A percentile compares a stretch with the other conserved stretches of the same genome.
Conservation (phyloP, 768 basidiomycete species). For the Leucocoprinus sp. region DNA sequence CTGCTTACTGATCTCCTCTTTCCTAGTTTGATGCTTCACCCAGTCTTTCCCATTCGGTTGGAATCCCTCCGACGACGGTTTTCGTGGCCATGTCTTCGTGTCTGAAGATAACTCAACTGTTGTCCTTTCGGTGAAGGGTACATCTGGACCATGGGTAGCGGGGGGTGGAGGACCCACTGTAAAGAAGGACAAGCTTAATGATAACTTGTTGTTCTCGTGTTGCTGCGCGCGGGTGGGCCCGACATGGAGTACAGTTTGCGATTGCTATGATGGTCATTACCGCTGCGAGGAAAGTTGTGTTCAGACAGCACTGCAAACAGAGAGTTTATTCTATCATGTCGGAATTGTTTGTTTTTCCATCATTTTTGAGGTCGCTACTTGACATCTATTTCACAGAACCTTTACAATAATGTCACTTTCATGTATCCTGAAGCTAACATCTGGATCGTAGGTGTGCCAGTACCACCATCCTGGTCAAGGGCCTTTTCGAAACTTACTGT, state of each 20-base stretch:
- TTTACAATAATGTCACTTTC: conserved; percentile 87
- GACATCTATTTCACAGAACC: conserved; percentile 41
- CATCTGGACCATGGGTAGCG: conserved; percentile 63
- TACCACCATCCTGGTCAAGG: not conserved
- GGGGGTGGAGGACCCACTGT: conserved; percentile 75
- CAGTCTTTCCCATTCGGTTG: conserved; percentile 79
- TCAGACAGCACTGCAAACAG: conserved; percentile 66
- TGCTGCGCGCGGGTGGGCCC: conserved; percentile 95
- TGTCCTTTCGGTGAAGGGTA: conserved; percentile 88
- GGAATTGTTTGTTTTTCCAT: conserved; percentile 54
- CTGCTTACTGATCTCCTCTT: not conserved
- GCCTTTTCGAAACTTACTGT: not conserved
- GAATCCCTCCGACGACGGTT: conserved; percentile 82
- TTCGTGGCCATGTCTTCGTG: conserved; percentile 90
- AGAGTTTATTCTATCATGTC: conserved; percentile 82
- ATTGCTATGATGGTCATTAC: conserved; percentile 67
- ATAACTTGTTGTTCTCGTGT: conserved; percentile 93
- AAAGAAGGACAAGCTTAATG: conserved; percentile 88
- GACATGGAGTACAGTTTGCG: conserved; percentile 90
- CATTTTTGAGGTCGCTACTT: not conserved
- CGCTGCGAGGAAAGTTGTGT: conserved; percentile 79
- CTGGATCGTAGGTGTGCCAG: conserved; percentile 50
- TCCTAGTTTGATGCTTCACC: not conserved
- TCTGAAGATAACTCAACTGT: conserved; percentile 78
- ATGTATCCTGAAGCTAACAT: conserved; percentile 88